Base-by-base conservation (phyloP, 495 filamentous ascomycete genomes). In the Penicillium subrubescens region DNA sequence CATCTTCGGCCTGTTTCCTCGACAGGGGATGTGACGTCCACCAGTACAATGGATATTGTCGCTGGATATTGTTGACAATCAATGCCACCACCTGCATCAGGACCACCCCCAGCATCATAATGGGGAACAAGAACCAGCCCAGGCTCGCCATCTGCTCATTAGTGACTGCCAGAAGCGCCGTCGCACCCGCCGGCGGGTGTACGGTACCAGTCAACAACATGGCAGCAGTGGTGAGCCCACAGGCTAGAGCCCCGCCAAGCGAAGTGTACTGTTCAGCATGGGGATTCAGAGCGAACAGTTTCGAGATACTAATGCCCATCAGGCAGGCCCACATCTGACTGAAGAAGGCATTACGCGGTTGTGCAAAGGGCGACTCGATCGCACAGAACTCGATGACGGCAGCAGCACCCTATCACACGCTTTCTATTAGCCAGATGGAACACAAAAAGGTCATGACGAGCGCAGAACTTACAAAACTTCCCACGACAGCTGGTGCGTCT, bases 151-250 rank as follows among this genome's bases (percentile, higher is more conserved):
- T 70, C 17, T 81, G 77, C 0, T 88, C 76, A 52, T 90, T 84
- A 0, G 89, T 83, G 2, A 90, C 91, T 0, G 91, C 91, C 21
- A 97, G 77, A 1, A 97, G 75, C 0, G 94, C 92, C 0, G 92
- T 96, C 3, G 94, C 94, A 8, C 94, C 94, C 0, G 92, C 94
- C 0, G 94, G 94, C 7, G 94, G 94, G 70, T 97, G 90, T 2
- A 93, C 82, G 0, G 93, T 95, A 8, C 88, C 87, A 0, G 92
- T 95, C 11, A 93, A 64, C 0, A 84, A 81, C 94, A 97, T 97
- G 56, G 87, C 53, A 0, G 86, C 81, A 2, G 88, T 92, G 0
- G 92, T 84, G 27, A 85, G 70, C 1, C 87, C 91, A 60, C 90
- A 92, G 19, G 89, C 77, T 0, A 97, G 76, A 3, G 92, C 85